Base-by-base conservation (phyloP, 169 alveolate species). In the Eimeria tenella region DNA sequence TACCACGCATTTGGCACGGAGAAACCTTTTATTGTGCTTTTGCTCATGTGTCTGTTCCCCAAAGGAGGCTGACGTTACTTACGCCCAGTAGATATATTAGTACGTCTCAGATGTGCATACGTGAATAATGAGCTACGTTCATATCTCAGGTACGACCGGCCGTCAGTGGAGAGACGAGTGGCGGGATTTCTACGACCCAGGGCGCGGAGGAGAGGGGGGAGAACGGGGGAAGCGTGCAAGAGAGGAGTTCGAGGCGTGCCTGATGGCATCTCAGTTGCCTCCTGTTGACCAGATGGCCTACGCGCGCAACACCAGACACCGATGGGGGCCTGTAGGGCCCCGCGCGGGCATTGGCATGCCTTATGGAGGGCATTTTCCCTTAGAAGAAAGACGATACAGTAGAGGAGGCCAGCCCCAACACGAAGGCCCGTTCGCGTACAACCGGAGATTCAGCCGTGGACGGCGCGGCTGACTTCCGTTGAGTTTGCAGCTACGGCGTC, bases 121-220 rank as follows among this genome's bases (percentile, higher is more conserved):
- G 42, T 31, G 42, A 31, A 0, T 31, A 31, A 31, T 31, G 2
- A 31, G 42, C 42, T 31, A 2, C 42, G 42, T 31, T 31, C 42
- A 31, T 31, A 31, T 23, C n/a, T 52, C 79, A 90, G 94, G 94
- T 53, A 73, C 84, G 49, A 90, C 79, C 50, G 94, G 94, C 5
- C 88, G 94, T 2, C 94, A 90, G 73, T 90, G 94, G 94, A 84
- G 94, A 50, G 94, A 90, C 50, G 94, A 90, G 31, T 90, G 84
- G 65, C 75, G 94, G 23, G 94, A 90, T 13, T 82, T 73, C 68
- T 90, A 90, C 73, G 94, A 90, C 52, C 81, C 75, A 3, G 94
- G 94, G 19, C 62, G 94, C 2, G 94, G 94, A 8, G 94, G 94
- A 10, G 89, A 90, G n/a, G 94, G 94, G 21, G 65, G 89, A 10